Base-by-base conservation (phyloP, 1,139 yeast species). In the Yamadazyma conglobata region DNA sequence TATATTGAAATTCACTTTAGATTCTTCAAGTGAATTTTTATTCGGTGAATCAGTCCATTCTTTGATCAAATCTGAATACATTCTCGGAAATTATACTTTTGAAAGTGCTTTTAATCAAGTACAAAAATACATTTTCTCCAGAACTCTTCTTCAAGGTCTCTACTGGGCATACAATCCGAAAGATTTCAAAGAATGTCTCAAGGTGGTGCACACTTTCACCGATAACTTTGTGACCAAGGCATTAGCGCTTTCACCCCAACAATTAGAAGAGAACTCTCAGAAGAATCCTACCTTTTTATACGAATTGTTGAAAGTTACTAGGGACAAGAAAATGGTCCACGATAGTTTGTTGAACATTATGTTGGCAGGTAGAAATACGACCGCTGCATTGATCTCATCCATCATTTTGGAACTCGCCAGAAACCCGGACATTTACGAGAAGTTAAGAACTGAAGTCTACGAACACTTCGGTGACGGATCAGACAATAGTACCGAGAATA, bases 291-390 rank as follows among this genome's bases (percentile, higher is more conserved):
- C 66, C 11, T 70, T 71, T 39, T 54, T 71, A 39, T 64, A 64
- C 33, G 75, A 68, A 37, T 55, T 71, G 36, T 62, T 59, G 18
- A 65, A 67, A 42, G 65, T 64, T 37, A 68, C 77, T 2, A 54
- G 64, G 24, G 63, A 71, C 44, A 71, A 69, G n/a, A 50, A 44
- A 20, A 53, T 58, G n/a, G 56, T 72, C 39, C 64, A 73, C 19
- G 74, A 70, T 41, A 74, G 70, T 44, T 58, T 68, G 23, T 51
- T 70, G 37, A 69, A 68, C 39, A 63, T 72, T 35, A 53, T 72
- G 43, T 52, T 71, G 18, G 77, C 77, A 10, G 77, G 75, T 10
- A 58, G 77, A 42, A 74, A 69, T 43, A 72, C 79, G 28, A 73
- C 79, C 4, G 73, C 77, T 2, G 65, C 70, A 5, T 53, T 70